Conservation (phyloP, 768 basidiomycete genomes). For the Kwoniella shandongensis region DNA sequence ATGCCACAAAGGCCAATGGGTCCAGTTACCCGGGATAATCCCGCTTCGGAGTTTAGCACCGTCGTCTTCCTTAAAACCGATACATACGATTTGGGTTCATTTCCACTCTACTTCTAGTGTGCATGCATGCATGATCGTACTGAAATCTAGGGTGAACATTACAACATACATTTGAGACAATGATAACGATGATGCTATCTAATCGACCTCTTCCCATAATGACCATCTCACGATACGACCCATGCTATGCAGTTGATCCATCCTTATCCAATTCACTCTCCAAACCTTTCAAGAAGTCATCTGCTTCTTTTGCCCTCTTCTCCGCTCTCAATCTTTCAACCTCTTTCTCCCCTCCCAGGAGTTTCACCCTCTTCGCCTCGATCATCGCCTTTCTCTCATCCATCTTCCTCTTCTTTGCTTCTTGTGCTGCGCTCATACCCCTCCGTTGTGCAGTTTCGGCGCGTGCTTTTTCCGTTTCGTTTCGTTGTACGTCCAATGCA, state of each 20-base stretch:
- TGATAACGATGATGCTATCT: too few species aligned
- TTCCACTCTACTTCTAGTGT: not conserved
- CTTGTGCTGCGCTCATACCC: conserved; percentile 36
- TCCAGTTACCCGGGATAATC: not conserved
- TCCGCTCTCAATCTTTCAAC: conserved; percentile 32
- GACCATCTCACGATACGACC: too few species aligned
- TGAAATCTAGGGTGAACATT: too few species aligned
- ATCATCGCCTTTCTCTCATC: conserved; percentile 48
- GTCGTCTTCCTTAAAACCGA: not conserved
- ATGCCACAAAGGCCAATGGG: not conserved
- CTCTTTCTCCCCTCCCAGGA: conserved; percentile 42
- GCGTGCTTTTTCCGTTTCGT: conserved; percentile 69
- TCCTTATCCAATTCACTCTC: conserved; percentile 26
- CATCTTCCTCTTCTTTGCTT: conserved; percentile 37
- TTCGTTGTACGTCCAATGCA: conserved; percentile 65
- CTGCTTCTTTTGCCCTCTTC: conserved; percentile 35
- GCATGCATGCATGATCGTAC: too few species aligned
- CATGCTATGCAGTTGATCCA: too few species aligned
- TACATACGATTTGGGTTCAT: not conserved
- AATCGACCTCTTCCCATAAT: too few species aligned
- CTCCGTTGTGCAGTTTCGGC: conserved; percentile 59
- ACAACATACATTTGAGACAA: too few species aligned
- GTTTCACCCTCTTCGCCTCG: conserved; percentile 43
- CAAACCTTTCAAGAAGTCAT: conserved; percentile 31
- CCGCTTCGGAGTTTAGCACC: not conserved